These are phyloP conservation scores for Pseudogymnoascus sp. DNA, from an alignment of 2,329 filamentous ascomycete species.

Conservation along the genomic window DNA sequence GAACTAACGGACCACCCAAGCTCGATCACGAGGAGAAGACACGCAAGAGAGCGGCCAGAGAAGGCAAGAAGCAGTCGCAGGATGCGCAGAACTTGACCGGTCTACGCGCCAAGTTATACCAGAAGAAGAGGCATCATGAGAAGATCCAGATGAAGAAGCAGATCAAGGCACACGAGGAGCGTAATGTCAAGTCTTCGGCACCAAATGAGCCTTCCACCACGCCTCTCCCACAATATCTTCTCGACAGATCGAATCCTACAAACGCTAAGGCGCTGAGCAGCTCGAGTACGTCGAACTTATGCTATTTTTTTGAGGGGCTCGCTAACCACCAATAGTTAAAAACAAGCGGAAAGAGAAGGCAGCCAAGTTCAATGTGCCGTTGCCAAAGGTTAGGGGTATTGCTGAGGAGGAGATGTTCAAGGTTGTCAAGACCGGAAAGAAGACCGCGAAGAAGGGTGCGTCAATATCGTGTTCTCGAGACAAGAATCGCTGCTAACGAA, in stretches of 20 bases:
- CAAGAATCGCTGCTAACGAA: neutral
- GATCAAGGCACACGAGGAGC: slow-evolving; percentile 86
- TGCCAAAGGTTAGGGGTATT: slow-evolving; percentile 87
- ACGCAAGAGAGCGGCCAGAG: slow-evolving; percentile 77
- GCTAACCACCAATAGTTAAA: slow-evolving; percentile 48
- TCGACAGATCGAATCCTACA: slow-evolving; percentile 58
- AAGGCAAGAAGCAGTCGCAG: slow-evolving; percentile 74
- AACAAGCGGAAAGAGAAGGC: slow-evolving; percentile 87
- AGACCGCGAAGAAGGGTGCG: slow-evolving; percentile 68
- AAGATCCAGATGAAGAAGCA: slow-evolving; percentile 94
- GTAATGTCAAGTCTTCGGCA: slow-evolving; percentile 77
- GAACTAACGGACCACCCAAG: slow-evolving; percentile 29
- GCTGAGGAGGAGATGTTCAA: slow-evolving; percentile 94
- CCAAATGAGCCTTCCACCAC: slow-evolving; percentile 63
- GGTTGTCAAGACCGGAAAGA: slow-evolving; percentile 88
- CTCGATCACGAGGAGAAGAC: slow-evolving; percentile 75
- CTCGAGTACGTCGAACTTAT: slow-evolving; percentile 40
- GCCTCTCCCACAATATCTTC: slow-evolving; percentile 78
- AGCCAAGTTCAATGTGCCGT: slow-evolving; percentile 77
- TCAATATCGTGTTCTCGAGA: neutral
- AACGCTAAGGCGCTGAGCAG: slow-evolving; percentile 60
- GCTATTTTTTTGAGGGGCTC: neutral
- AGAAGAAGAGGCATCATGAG: slow-evolving; percentile 84
- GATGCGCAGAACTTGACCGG: slow-evolving; percentile 88
- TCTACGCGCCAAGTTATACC: slow-evolving; percentile 79